phyloP scores from a whole-genome alignment of 2,329 filamentous ascomycete genomes.

The Penicillium sp. region DNA sequence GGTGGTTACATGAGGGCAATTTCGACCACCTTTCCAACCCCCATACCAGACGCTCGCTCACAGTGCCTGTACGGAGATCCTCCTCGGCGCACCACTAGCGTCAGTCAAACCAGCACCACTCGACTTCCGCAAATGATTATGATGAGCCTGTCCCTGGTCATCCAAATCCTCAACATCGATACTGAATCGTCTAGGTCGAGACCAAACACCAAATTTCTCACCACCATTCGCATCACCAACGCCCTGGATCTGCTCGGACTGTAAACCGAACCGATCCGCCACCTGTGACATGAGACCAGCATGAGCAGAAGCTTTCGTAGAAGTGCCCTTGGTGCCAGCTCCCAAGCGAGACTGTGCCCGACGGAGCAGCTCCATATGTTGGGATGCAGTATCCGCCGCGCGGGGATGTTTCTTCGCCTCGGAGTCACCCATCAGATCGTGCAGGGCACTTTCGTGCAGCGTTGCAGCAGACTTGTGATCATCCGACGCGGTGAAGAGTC shows the following conservation, averaged over 20 bases:
- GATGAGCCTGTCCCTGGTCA: conserved; percentile 34
- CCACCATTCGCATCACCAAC: conserved; percentile 31
- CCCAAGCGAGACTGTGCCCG: conserved; percentile 37
- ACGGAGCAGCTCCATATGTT: conserved; percentile 41
- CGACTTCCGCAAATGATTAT: conserved; percentile 40
- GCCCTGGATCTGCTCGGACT: conserved; percentile 31
- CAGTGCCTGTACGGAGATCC: conserved; percentile 35
- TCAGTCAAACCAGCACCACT: conserved; percentile 38
- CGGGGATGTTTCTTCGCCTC: conserved; percentile 29
- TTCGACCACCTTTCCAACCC: background rate
- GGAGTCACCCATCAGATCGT: conserved; percentile 39
- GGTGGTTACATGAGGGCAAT: conserved; percentile 6
- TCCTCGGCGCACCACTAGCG: conserved; percentile 33
- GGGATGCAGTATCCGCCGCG: conserved; percentile 34
- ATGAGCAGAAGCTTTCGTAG: conserved; percentile 29
- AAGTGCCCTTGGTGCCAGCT: conserved; percentile 14
- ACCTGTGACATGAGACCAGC: conserved; percentile 37
- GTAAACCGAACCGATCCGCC: conserved; percentile 37
- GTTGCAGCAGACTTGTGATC: conserved; percentile 40
- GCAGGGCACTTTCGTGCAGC: conserved; percentile 40
- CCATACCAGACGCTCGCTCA: conserved; percentile 11
- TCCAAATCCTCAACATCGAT: conserved; percentile 41
- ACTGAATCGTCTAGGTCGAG: conserved; percentile 41
- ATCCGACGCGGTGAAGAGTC: conserved; percentile 54
- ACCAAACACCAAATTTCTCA: conserved; percentile 39